Base-by-base conservation (phyloP, 306 rosid species). In the Leucaena leucocephala region DNA sequence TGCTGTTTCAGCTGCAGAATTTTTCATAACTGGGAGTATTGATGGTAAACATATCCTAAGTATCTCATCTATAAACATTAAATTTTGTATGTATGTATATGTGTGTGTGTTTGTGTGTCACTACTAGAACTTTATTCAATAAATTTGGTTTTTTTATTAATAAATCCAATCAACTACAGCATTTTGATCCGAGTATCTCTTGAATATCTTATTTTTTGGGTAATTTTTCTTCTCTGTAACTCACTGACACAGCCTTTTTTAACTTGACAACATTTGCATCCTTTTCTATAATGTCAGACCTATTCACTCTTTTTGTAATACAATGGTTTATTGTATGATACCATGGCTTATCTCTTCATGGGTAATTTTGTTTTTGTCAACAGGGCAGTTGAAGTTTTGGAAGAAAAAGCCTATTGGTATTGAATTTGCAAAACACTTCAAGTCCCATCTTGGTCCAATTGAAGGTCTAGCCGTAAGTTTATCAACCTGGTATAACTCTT, bases 361-460 rank as follows among this genome's bases (percentile, higher is more conserved):
- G 21, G 16, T 68, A 75, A 68, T 50, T 71, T 66, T 35, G 71
- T 54, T 70, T 14, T 71, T 77, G 34, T 74, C 59, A 11, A 73
- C 80, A 95, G 98, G 99, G 69, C 99, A 95, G 87, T 84, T 95
- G 87, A 95, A 95, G 83, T 95, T 95, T 83, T 95, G 99, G 99
- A 95, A 95, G 97, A 95, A 93, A 85, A 95, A 78, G 84, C 85
- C 97, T 40, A 35, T 89, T 22, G 98, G 96, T 69, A 90, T 95
- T 33, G 99, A 95, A 88, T 95, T 95, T 80, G 99, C 99, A 38
- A 95, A 95, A 80, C 99, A 95, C 84, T 95, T 93, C 80, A 88
- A 96, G 80, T 93, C 99, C 72, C 98, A 95, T 80, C 93, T 95
- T 48, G 98, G 97, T 86, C 97, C 98, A 71, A 95, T 95, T 80